phyloP scores from a whole-genome alignment of 441 rosid genomes.

The Macaranga tanarius region DNA sequence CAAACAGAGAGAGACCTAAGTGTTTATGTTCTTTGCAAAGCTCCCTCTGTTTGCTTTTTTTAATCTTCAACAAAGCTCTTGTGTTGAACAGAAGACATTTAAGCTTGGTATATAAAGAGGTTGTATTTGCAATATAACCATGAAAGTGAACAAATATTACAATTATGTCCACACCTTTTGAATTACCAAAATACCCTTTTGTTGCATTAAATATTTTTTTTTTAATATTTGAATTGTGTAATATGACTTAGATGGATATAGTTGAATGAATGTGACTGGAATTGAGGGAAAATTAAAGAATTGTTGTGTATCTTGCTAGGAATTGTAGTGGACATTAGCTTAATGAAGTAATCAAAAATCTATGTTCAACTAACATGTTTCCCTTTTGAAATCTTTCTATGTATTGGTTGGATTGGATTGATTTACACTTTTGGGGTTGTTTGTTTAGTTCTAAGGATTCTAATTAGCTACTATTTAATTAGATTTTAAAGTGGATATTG shows the following conservation, averaged over 20 bases:
- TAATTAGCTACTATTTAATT: neutral
- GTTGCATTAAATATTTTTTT: neutral
- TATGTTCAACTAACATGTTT: neutral
- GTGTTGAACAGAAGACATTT: neutral
- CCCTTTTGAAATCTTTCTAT: neutral
- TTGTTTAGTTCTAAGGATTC: neutral
- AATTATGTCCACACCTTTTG: neutral
- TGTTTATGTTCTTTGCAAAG: neutral
- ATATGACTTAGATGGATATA: neutral
- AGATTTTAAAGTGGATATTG: neutral
- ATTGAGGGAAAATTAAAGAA: slow-evolving; percentile 5
- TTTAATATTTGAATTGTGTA: too few relatives aligned
- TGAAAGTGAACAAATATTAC: neutral
- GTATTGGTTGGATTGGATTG: neutral
- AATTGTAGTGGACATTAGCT: neutral
- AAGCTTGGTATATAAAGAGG: slow-evolving; percentile 6
- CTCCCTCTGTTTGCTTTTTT: neutral
- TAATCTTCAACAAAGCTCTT: neutral
- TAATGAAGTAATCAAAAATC: neutral
- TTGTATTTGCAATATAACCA: neutral
- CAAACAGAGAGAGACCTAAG: neutral
- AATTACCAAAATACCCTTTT: slow-evolving; percentile 16
- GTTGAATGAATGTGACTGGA: slow-evolving; percentile 1
- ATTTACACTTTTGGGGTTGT: neutral
- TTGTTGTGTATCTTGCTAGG: neutral